These are phyloP conservation scores for Chaetomidium leptoderma DNA, from an alignment of 495 filamentous ascomycete species.

Conservation along the genomic window DNA sequence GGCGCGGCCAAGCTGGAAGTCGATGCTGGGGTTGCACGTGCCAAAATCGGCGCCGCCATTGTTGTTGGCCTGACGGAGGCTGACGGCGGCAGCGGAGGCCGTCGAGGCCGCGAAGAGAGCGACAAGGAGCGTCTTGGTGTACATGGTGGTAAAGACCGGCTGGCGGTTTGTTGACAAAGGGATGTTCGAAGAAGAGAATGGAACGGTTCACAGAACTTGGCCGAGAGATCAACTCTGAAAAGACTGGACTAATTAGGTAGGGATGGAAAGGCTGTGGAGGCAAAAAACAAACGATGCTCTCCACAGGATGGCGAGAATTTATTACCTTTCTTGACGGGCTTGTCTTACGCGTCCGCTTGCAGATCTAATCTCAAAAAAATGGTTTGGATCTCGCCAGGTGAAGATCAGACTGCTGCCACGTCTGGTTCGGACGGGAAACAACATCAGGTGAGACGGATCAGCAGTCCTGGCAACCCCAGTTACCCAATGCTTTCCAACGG, in stretches of 20 bases:
- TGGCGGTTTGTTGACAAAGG: slow-evolving; percentile 23
- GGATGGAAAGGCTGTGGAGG: neutral
- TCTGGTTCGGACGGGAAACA: neutral
- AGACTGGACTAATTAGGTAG: slow-evolving; percentile 15
- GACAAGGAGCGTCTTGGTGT: slow-evolving; percentile 29
- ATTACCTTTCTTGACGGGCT: too few species aligned
- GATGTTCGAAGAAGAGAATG: slow-evolving; percentile 23
- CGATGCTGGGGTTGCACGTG: slow-evolving; percentile 52
- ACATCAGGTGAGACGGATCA: slow-evolving; percentile 3
- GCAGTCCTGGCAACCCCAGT: neutral
- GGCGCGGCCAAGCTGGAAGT: slow-evolving; percentile 51
- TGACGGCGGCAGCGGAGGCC: slow-evolving; percentile 28
- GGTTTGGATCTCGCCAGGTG: neutral
- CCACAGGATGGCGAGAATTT: neutral
- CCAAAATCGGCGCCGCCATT: slow-evolving; percentile 48
- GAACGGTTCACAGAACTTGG: slow-evolving; percentile 26
- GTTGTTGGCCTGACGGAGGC: slow-evolving; percentile 29
- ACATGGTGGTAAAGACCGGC: slow-evolving; percentile 32
- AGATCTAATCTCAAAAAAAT: neutral
- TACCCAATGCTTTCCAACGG: neutral
- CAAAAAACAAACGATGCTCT: too few species aligned
- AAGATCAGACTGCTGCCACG: slow-evolving; percentile 1
- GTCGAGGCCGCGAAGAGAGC: slow-evolving; percentile 30
- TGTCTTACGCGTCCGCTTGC: too few species aligned
- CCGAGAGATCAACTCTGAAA: slow-evolving; percentile 29